A percentile compares a stretch with the other conserved stretches of the same genome.
These are phyloP conservation scores for Moricandia arvensis DNA, from an alignment of 345 rosid genomes.

Conservation along the genomic window DNA sequence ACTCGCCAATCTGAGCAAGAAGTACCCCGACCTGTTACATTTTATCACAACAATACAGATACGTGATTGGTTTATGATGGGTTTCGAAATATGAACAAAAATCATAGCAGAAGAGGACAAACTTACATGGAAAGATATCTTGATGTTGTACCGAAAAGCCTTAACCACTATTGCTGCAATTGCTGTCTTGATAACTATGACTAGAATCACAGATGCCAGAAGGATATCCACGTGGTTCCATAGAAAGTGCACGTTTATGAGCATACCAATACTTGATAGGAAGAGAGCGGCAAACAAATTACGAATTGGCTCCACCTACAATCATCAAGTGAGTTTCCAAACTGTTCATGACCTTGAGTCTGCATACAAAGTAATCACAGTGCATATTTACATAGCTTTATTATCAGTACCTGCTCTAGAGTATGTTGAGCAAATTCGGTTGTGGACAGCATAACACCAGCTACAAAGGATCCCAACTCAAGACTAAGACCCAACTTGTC, in stretches of 20 bases:
- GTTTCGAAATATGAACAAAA: neutral
- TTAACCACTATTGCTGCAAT: conserved; percentile 64
- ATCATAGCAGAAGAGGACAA: conserved; percentile 15
- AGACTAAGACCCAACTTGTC: conserved; percentile 99
- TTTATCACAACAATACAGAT: neutral
- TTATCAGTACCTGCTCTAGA: conserved; percentile 74
- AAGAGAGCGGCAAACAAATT: conserved; percentile 96
- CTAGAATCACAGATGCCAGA: conserved; percentile 92
- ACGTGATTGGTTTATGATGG: neutral
- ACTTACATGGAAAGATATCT: conserved; percentile 90
- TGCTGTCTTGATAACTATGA: conserved; percentile 82
- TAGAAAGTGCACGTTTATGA: conserved; percentile 91
- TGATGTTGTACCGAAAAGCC: conserved; percentile 76
- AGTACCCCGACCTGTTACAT: conserved; percentile 69
- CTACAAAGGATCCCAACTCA: conserved; percentile 96
- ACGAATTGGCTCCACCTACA: conserved; percentile 96
- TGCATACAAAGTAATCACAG: neutral
- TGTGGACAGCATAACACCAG: conserved; percentile 99
- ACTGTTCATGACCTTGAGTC: conserved; percentile 3
- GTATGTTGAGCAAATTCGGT: conserved; percentile 94
- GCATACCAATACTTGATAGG: conserved; percentile 98
- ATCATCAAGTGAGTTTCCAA: conserved; percentile 15
- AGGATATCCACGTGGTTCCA: conserved; percentile 99
- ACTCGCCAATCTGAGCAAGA: conserved; percentile 99
- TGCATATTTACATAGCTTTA: neutral